A percentile compares a stretch with the other conserved stretches of the same genome.
phyloP scores from a whole-genome alignment of 108 stramenopile species.

The Bacterosira constricta region DNA sequence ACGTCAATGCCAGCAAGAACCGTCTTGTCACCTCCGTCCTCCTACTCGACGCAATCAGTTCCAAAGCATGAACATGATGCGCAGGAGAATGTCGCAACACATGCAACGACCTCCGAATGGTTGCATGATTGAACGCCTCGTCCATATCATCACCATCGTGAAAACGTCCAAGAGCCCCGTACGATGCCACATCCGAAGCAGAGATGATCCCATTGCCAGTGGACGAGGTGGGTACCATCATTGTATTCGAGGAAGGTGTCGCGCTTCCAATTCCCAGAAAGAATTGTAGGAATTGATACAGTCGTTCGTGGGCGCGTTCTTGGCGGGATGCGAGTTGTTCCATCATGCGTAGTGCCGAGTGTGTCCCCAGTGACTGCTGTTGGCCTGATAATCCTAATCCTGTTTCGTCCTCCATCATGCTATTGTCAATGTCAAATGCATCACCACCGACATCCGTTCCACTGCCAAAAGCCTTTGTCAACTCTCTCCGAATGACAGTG shows the following conservation, averaged over 20 bases:
- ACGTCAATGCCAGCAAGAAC: constrained; percentile 83
- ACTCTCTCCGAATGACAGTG: constrained; percentile 63
- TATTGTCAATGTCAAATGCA: constrained; percentile 1
- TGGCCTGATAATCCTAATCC: background rate
- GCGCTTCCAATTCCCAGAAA: constrained; percentile 58
- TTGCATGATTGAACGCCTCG: constrained; percentile 70
- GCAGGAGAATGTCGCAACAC: constrained; percentile 75
- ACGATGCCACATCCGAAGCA: background rate
- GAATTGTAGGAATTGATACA: constrained; percentile 83
- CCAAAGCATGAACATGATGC: constrained; percentile 73
- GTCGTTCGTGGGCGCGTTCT: constrained; percentile 85
- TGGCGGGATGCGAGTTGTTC: constrained; percentile 78
- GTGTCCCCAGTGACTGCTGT: constrained; percentile 52
- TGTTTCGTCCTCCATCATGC: background rate
- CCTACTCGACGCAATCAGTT: constrained; percentile 70
- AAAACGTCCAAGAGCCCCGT: constrained; percentile 34
- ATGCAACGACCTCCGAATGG: constrained; percentile 58
- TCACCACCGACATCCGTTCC: background rate
- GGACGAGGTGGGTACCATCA: constrained; percentile 43
- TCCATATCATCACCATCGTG: constrained; percentile 68
- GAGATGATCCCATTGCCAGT: constrained; percentile 2
- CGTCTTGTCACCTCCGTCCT: constrained; percentile 76
- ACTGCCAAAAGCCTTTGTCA: constrained; percentile 68
- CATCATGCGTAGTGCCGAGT: constrained; percentile 87
- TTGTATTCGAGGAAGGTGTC: constrained; percentile 8